These are phyloP conservation scores for Exophiala viscosa DNA, from an alignment of 2,329 filamentous ascomycete species.

Conservation along the genomic window DNA sequence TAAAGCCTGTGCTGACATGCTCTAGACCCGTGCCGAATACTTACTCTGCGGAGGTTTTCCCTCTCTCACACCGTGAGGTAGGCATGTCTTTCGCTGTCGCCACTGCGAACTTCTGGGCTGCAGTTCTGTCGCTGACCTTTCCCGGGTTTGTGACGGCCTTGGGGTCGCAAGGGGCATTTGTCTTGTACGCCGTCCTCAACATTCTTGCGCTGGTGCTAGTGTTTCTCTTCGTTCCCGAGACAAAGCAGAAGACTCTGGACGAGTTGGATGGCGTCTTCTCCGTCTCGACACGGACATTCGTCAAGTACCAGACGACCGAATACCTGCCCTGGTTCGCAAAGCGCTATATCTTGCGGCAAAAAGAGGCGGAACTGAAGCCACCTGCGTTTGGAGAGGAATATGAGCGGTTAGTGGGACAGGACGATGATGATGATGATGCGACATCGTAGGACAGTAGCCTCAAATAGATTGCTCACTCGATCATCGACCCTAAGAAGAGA, in stretches of 20 bases:
- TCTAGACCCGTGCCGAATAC: slow-evolving; percentile 41
- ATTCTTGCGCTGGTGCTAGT: slow-evolving; percentile 56
- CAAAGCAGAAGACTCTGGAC: slow-evolving; percentile 49
- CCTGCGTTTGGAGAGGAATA: slow-evolving; percentile 31
- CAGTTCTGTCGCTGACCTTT: slow-evolving; percentile 39
- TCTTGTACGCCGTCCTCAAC: slow-evolving; percentile 50
- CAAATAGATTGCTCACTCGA: too few relatives aligned
- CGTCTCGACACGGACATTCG: slow-evolving; percentile 51
- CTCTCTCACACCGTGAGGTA: slow-evolving; percentile 51
- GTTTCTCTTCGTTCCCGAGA: slow-evolving; percentile 54
- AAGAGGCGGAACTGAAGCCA: slow-evolving; percentile 45
- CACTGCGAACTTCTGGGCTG: slow-evolving; percentile 40
- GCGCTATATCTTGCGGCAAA: slow-evolving; percentile 52
- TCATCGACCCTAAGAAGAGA: background rate
- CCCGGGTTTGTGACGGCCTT: slow-evolving; percentile 36
- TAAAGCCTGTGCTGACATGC: background rate
- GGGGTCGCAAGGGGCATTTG: slow-evolving; percentile 37
- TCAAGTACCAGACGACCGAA: slow-evolving; percentile 52
- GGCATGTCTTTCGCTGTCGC: slow-evolving; percentile 42
- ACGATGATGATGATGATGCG: slow-evolving; percentile 8
- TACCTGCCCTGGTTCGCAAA: slow-evolving; percentile 57
- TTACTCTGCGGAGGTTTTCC: slow-evolving; percentile 56
- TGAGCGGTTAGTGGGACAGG: slow-evolving; percentile 15
- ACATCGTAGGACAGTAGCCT: too few relatives aligned
- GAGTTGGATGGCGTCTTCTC: slow-evolving; percentile 47